Evolutionary conservation across 2,329 filamentous ascomycete species (phyloP).

Genomic region (Fusarium sulawesiense): DNA sequence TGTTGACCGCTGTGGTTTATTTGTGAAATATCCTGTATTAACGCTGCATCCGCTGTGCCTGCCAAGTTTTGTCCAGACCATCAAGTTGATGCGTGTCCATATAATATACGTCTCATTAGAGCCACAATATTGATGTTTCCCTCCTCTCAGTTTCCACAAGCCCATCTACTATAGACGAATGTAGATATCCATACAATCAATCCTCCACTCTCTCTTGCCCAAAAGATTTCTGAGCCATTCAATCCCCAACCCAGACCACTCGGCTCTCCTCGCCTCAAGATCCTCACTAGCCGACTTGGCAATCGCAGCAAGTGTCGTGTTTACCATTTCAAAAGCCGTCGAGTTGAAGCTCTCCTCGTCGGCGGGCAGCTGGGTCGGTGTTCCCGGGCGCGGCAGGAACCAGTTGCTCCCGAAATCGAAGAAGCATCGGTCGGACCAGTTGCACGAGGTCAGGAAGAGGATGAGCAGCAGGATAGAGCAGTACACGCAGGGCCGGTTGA

Average conservation of each 20-base stretch:
- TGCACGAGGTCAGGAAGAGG: constrained; percentile 90
- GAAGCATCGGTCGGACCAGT: constrained; percentile 91
- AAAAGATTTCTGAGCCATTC: constrained; percentile 88
- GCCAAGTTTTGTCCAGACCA: not conserved
- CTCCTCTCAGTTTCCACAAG: not conserved
- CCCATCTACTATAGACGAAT: constrained; percentile 72
- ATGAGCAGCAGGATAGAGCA: constrained; percentile 96
- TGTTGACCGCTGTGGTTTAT: not conserved
- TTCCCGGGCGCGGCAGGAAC: constrained; percentile 80
- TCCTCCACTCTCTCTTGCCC: constrained; percentile 86
- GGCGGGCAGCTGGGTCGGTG: constrained; percentile 44
- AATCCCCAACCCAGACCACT: constrained; percentile 81
- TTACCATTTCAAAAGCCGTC: constrained; percentile 67
- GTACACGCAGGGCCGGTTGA: constrained; percentile 97
- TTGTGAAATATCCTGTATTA: constrained; percentile 12
- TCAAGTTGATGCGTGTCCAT: not conserved
- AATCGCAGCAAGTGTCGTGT: constrained; percentile 76
- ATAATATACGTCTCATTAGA: constrained; percentile 18
- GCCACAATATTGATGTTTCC: not conserved
- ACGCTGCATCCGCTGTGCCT: constrained; percentile 7
- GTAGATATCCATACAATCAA: constrained; percentile 91
- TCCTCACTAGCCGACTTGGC: constrained; percentile 75
- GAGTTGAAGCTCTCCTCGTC: constrained; percentile 56
- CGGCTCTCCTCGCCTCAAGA: constrained; percentile 63
- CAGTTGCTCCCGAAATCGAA: constrained; percentile 93